Conservation (phyloP, 1,284 basidiomycete genomes). For the Melampsora larici-populina region DNA sequence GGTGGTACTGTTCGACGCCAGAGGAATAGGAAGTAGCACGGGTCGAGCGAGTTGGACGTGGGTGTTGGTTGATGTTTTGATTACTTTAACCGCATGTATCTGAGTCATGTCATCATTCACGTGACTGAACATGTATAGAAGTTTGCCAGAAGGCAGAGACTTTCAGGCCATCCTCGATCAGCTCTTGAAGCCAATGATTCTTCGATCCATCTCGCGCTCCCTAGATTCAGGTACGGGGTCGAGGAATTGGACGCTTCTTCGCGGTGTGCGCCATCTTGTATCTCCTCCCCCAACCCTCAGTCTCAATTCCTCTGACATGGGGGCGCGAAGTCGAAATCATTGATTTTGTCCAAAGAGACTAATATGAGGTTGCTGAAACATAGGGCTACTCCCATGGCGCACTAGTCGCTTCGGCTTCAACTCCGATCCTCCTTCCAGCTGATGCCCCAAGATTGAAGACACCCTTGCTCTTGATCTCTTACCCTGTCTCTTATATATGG, state of each 20-base stretch:
- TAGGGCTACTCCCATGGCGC: slow-evolving; percentile 1
- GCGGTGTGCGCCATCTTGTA: background rate
- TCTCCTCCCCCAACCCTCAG: too few species aligned
- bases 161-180: background rate
- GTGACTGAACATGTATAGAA: background rate
- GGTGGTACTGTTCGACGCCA: background rate
- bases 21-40: background rate
- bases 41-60: slow-evolving; percentile 1
- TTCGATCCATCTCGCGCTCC: background rate
- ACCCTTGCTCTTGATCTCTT: background rate
- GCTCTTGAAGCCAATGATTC: slow-evolving; percentile 2
- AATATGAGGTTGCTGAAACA: background rate
- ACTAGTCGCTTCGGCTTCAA: background rate
- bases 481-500: background rate
- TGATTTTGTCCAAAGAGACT: background rate
- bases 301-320: background rate
- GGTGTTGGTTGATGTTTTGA: background rate
- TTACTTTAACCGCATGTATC: background rate
- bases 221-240: background rate
- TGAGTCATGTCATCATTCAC: background rate
- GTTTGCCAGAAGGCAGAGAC: background rate
- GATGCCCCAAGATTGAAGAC: background rate
- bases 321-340: background rate
- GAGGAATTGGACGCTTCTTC: background rate
- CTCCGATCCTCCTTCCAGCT: background rate